Evolutionary conservation across 495 filamentous ascomycete species (phyloP), one percentile per base, ranked within the genome.

Genomic region (Hypoxylon cercidicola): DNA sequence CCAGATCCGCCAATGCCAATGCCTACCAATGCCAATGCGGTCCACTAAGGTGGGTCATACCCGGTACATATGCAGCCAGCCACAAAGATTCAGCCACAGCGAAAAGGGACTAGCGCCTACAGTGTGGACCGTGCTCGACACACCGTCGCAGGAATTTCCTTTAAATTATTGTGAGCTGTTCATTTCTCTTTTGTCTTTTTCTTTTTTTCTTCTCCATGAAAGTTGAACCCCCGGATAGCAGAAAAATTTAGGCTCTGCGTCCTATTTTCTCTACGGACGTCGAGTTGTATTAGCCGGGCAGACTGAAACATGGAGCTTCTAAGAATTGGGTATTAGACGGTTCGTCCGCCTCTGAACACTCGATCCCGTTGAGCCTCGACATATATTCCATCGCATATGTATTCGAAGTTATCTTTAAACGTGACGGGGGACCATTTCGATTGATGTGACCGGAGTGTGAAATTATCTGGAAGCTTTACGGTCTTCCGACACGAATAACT

Each of bases 311-410:
- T 66, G 75, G 73, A 71, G 75, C 73, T 80, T 79, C 66, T 71
- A 82, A 82, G 80, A 82, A 81, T 82, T 78, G 79, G 73, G 55
- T 76, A 77, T 74, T 76, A 77, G 77, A 70, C 66, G 67, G 54
- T 56, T 66, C 41, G 30, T 39, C 59, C 59, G 69, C 62, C 70
- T 74, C 66, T 74, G 77, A 79, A 68, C 77, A 71, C 67, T 75
- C 79, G 74, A 78, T 81, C 76, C 80, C 80, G 80, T 82, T 80
- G 77, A 77, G 77, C 75, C 72, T 77, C 79, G 74, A 82, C 78
- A 82, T 81, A 67, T 55, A 41, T 47, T 34, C 40, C 23, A 52
- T 53, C 21, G 15, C 30, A 54, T 12, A 16, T 13, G 34, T 37
- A 6, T 49, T 40, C 19, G 13, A n/a, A 4, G 1, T 25, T 30